These are phyloP conservation scores for Symbiodinium pilosum DNA, from an alignment of 73 alveolate genomes.

Conservation along the genomic window DNA sequence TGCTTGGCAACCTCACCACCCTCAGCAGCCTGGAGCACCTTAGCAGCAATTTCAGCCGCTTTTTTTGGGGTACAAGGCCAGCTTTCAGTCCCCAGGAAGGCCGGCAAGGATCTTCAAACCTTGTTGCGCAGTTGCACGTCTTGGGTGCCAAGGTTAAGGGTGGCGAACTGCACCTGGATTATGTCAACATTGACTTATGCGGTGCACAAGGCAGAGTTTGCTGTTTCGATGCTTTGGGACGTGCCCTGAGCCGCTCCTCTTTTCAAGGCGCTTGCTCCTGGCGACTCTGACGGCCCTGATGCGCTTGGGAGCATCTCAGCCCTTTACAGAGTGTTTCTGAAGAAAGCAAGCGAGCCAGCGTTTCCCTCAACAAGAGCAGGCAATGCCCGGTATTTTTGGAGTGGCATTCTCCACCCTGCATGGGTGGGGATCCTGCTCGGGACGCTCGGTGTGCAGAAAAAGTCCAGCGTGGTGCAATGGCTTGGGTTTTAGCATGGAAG, in stretches of 20 bases:
- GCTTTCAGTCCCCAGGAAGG: too few species aligned
- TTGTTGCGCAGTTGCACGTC: neutral
- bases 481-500: neutral
- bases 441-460: neutral
- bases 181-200: slow-evolving; percentile 28
- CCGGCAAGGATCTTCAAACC: neutral
- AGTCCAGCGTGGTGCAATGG: neutral
- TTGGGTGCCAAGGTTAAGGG: slow-evolving; percentile 13
- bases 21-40: slow-evolving; percentile 45
- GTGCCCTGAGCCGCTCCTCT: too few species aligned
- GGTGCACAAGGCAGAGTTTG: slow-evolving; percentile 61
- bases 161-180: slow-evolving; percentile 58
- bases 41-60: too few species aligned
- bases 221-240: too few species aligned
- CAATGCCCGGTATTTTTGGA: neutral
- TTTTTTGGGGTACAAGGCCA: too few species aligned
- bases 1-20: slow-evolving; percentile 29
- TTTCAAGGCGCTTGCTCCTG: too few species aligned
- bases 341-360: neutral
- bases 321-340: neutral
- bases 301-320: neutral
- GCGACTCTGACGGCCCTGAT: neutral
- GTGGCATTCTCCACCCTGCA: neutral
- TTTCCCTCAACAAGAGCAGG: too few species aligned
- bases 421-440: slow-evolving; percentile 28